Evolutionary conservation across 1,284 basidiomycete genomes (phyloP).

Genomic region (Tausonia pullulans): DNA sequence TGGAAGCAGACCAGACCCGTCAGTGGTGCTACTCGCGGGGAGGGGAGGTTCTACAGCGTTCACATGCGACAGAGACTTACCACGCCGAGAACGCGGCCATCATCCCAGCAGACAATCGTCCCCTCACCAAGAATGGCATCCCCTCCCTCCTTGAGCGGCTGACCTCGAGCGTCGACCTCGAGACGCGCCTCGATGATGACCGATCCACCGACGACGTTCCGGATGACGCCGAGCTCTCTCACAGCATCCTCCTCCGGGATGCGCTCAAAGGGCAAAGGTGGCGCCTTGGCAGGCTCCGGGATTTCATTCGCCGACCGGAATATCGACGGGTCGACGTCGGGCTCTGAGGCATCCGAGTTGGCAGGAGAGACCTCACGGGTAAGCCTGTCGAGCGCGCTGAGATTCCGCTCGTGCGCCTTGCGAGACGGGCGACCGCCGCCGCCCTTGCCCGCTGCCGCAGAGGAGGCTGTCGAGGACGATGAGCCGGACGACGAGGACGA

Average conservation of each 20-base stretch:
- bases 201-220: conserved; percentile 6
- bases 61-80: conserved; percentile 26
- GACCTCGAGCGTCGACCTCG: background rate
- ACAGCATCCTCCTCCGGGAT: conserved; percentile 3
- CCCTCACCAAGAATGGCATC: conserved; percentile 36
- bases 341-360: conserved; percentile 5
- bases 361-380: conserved; percentile 4
- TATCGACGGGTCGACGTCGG: conserved; percentile 3
- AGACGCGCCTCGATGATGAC: conserved; percentile 3
- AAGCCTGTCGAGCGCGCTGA: background rate
- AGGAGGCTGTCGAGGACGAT: background rate
- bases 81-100: conserved; percentile 40
- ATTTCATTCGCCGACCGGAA: conserved; percentile 16
- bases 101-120: conserved; percentile 39
- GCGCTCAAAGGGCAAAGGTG: conserved; percentile 8
- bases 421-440: background rate
- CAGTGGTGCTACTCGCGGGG: too few relatives aligned
- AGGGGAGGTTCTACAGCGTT: background rate
- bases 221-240: conserved; percentile 10
- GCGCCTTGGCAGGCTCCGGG: conserved; percentile 3
- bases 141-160: background rate
- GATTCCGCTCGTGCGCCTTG: background rate
- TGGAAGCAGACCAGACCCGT: background rate
- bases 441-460: background rate
- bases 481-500: background rate